A percentile compares a stretch with the other conserved stretches of the same genome.
Conservation (phyloP, 306 rosid genomes). For the Cicer judaicum region DNA sequence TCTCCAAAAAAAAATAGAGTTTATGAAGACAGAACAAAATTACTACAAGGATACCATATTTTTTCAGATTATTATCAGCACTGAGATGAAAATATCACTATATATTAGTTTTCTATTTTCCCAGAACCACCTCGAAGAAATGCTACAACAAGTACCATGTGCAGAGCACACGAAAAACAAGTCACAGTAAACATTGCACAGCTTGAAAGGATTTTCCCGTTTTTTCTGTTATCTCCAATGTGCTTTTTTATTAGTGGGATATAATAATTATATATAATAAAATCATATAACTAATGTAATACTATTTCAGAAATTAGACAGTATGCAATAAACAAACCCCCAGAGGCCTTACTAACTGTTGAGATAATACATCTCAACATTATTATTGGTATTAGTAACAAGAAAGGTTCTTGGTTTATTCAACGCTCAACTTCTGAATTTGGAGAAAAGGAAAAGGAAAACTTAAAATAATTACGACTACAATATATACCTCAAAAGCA, state of each 20-base stretch:
- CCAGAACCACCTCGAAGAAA: not conserved
- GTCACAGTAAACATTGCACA: slow-evolving; percentile 8
- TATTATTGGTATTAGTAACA: not conserved
- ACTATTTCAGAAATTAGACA: slow-evolving; percentile 27
- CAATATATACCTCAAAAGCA: slow-evolving; percentile 83
- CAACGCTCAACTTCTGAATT: slow-evolving; percentile 12
- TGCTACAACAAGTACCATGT: slow-evolving; percentile 5
- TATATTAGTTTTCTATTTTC: slow-evolving; percentile 29
- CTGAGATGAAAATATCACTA: slow-evolving; percentile 8
- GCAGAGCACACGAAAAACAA: not conserved
- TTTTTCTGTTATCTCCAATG: slow-evolving; percentile 9
- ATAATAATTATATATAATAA: not conserved
- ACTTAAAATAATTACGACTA: slow-evolving; percentile 19
- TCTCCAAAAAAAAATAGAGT: not conserved
- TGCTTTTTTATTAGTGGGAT: not conserved
- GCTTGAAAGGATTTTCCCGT: slow-evolving; percentile 30
- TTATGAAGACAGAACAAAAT: slow-evolving; percentile 11
- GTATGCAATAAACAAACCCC: slow-evolving; percentile 19
- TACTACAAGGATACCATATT: slow-evolving; percentile 28
- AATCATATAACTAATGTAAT: slow-evolving; percentile 17
- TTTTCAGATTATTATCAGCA: slow-evolving; percentile 33
- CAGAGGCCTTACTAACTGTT: not conserved
- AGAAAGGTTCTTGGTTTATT: slow-evolving; percentile 3
- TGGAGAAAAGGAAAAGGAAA: slow-evolving; percentile 30
- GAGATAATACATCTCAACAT: no score